Conservation (phyloP, 2,329 filamentous ascomycete genomes). For the Eurotiales sp. region DNA sequence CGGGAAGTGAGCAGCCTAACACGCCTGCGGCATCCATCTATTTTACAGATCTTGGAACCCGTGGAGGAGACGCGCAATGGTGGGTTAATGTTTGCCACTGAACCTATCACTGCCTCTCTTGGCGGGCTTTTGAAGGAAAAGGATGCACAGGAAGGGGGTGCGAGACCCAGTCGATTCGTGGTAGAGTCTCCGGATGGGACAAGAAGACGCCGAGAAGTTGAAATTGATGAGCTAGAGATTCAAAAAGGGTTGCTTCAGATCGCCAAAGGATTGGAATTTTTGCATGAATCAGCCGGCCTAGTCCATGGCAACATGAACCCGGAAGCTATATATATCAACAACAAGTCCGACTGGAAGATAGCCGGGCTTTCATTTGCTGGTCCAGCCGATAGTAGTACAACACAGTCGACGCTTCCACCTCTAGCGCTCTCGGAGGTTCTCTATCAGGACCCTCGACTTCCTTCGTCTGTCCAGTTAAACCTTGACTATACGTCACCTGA, state of each 20-base stretch:
- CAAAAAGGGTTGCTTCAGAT: conserved; percentile 94
- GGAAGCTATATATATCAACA: conserved; percentile 88
- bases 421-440: conserved; percentile 80
- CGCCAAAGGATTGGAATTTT: conserved; percentile 88
- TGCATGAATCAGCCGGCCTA: conserved; percentile 90
- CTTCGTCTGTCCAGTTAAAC: conserved; percentile 77
- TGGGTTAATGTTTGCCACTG: conserved; percentile 92
- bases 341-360: conserved; percentile 98
- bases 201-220: conserved; percentile 71
- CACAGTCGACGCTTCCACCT: conserved; percentile 70
- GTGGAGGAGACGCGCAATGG: conserved; percentile 91
- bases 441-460: conserved; percentile 79
- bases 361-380: conserved; percentile 89
- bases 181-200: conserved; percentile 74
- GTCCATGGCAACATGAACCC: conserved; percentile 94
- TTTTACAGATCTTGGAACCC: conserved; percentile 89
- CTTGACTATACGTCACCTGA: conserved; percentile 93
- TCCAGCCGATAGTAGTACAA: conserved; percentile 70
- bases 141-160: conserved; percentile 71
- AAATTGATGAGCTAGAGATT: conserved; percentile 95
- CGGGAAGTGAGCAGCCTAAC: conserved; percentile 88
- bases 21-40: conserved; percentile 81
- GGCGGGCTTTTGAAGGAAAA: conserved; percentile 79
- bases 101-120: conserved; percentile 85
- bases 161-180: conserved; percentile 73